A percentile compares a stretch with the other conserved stretches of the same genome.
Conservation (phyloP, 306 rosid species). For the Clitoria ternatea region DNA sequence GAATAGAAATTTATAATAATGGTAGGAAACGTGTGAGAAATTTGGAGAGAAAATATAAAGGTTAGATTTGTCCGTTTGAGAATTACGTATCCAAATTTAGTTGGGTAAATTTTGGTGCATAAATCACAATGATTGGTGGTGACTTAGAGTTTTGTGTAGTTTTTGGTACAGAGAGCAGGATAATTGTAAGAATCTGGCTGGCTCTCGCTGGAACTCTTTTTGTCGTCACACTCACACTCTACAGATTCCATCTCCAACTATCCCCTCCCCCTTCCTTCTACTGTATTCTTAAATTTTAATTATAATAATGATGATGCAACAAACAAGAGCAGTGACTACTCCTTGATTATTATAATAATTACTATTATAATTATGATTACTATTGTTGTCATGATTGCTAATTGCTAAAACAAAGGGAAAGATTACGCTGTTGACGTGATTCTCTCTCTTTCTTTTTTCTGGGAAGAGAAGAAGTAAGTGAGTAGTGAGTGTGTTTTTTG, state of each 20-base stretch:
- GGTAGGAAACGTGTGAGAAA: too few relatives aligned
- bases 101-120: not conserved
- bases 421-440: not conserved
- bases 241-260: constrained; percentile 6
- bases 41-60: not conserved
- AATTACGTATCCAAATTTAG: not conserved
- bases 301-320: too few relatives aligned
- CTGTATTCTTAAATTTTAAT: too few relatives aligned
- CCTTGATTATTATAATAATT: not conserved
- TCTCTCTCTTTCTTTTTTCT: not conserved
- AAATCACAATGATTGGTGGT: too few relatives aligned
- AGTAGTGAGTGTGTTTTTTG: too few relatives aligned
- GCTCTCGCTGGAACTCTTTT: constrained; percentile 7
- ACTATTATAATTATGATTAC: not conserved
- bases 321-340: not conserved
- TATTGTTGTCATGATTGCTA: not conserved
- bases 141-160: too few relatives aligned
- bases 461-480: not conserved
- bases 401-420: not conserved
- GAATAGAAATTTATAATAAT: too few relatives aligned
- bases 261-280: not conserved
- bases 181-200: not conserved
- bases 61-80: not conserved
- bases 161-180: too few relatives aligned
- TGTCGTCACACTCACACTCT: not conserved